Base-by-base conservation (phyloP, 306 rosid genomes). In the Castanopsis chinensis region DNA sequence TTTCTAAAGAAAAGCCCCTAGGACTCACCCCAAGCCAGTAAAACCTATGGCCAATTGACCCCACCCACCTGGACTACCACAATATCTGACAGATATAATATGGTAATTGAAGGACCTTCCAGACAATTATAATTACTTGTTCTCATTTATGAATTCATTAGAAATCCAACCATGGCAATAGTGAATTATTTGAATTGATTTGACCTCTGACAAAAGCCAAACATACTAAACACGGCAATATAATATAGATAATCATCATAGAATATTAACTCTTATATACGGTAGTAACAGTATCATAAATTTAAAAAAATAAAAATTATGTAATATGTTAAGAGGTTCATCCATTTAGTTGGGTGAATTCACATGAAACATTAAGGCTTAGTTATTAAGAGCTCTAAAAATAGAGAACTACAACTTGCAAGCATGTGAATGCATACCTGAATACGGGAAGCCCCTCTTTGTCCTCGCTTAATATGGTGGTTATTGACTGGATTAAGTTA, bases 391-490 rank as follows among this genome's bases (percentile, higher is more conserved):
- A 82, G 27, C 23, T 57, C 25, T 21, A 80, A 25, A 21, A 67
- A 57, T 71, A 54, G n/a, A 61, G 56, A 74, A 17, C 35, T 71
- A 61, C 5, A 25, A 74, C 17, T 25, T 41, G 53, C 17, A 75
- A 84, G 82, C 70, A 81, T 56, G 69, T 41, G 33, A 76, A 17
- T 27, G 49, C 80, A 78, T 84, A 94, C 99, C 99, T 92, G 92
- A 90, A 90, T 72, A 86, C 89, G 78, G 94, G 98, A 84, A 93
- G 93, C 80, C 94, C 96, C 74, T 92, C 96, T 83, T 84, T 91
- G 88, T 91, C 94, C 84, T 86, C 85, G 45, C 71, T 84, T 85
- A 95, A 84, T 84, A 95, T 92, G 57, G 89, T 78, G 72, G 84
- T 69, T 80, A 92, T 87, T 41, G 96, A 90, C 76, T 57, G 87